Evolutionary conservation across 2,329 filamentous ascomycete species (phyloP).

Genomic region (Exophiala sp.): DNA sequence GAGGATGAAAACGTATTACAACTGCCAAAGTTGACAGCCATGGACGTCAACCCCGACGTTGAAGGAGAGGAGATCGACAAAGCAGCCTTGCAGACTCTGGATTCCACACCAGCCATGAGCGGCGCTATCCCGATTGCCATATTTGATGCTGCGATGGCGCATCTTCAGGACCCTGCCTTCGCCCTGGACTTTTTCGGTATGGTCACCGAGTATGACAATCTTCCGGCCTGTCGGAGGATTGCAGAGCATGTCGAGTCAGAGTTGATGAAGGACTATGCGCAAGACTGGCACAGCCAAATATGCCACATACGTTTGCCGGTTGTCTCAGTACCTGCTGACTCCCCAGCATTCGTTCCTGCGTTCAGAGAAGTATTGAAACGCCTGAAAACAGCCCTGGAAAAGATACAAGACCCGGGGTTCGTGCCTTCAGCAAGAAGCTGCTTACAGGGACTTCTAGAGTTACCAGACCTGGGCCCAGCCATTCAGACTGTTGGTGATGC

Average conservation of each 20-base stretch:
- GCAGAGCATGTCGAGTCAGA: slow-evolving; percentile 68
- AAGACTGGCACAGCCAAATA: slow-evolving; percentile 61
- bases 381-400: slow-evolving; percentile 52
- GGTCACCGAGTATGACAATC: slow-evolving; percentile 65
- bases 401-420: slow-evolving; percentile 38
- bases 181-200: slow-evolving; percentile 77
- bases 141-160: slow-evolving; percentile 79
- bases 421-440: slow-evolving; percentile 45
- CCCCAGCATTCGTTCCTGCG: slow-evolving; percentile 69
- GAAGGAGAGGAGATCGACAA: slow-evolving; percentile 52
- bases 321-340: slow-evolving; percentile 59
- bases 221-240: slow-evolving; percentile 64
- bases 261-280: slow-evolving; percentile 59
- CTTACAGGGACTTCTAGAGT: slow-evolving; percentile 46
- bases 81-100: slow-evolving; percentile 60
- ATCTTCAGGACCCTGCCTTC: slow-evolving; percentile 64
- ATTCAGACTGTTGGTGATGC: slow-evolving; percentile 51
- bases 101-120: slow-evolving; percentile 73
- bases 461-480: slow-evolving; percentile 50
- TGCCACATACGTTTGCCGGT: slow-evolving; percentile 71
- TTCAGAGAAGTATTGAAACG: slow-evolving; percentile 63
- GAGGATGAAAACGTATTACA: slow-evolving; percentile 56
- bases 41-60: slow-evolving; percentile 57
- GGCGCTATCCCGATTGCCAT: slow-evolving; percentile 93
- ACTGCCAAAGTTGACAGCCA: slow-evolving; percentile 58